Conservation (phyloP, 1,139 yeast genomes). For the Debaryomyces fabryi region DNA sequence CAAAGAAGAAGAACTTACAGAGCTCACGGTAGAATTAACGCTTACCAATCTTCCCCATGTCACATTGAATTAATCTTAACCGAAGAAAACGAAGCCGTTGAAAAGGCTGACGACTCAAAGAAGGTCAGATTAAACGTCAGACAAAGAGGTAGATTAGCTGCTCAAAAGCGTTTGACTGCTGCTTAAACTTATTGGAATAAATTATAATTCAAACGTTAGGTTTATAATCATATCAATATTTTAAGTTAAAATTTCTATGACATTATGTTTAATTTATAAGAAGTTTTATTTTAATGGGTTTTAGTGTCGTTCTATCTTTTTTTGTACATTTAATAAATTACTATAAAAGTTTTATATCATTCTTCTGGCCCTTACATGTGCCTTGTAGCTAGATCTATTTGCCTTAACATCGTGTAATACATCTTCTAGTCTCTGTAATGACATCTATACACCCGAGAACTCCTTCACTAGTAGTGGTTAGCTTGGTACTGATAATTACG, state of each 20-base stretch:
- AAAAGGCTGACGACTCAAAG: conserved; percentile 87
- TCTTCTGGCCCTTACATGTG: not conserved
- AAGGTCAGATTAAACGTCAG: conserved; percentile 81
- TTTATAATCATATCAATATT: conserved; percentile 8
- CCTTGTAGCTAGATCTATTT: not conserved
- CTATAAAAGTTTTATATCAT: conserved; percentile 10
- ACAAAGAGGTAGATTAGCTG: conserved; percentile 90
- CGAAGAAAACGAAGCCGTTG: conserved; percentile 93
- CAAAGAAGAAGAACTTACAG: conserved; percentile 99
- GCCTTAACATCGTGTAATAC: not conserved
- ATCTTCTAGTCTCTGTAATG: not conserved
- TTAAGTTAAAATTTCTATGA: conserved; percentile 10
- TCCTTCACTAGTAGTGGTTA: not conserved
- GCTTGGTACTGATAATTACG: conserved; percentile 8
- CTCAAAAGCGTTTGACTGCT: conserved; percentile 67
- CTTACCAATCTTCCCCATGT: conserved; percentile 97
- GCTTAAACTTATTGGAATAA: conserved; percentile 22
- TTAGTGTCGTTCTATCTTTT: conserved; percentile 12
- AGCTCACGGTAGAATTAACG: conserved; percentile 99
- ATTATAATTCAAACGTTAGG: conserved; percentile 2
- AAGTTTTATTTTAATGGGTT: conserved; percentile 14
- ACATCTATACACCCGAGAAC: not conserved
- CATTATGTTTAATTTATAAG: conserved; percentile 5
- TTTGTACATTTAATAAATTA: conserved; percentile 18
- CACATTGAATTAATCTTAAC: conserved; percentile 98